Base-by-base conservation (phyloP, 345 rosid genomes). In the Gossypium bickii region DNA sequence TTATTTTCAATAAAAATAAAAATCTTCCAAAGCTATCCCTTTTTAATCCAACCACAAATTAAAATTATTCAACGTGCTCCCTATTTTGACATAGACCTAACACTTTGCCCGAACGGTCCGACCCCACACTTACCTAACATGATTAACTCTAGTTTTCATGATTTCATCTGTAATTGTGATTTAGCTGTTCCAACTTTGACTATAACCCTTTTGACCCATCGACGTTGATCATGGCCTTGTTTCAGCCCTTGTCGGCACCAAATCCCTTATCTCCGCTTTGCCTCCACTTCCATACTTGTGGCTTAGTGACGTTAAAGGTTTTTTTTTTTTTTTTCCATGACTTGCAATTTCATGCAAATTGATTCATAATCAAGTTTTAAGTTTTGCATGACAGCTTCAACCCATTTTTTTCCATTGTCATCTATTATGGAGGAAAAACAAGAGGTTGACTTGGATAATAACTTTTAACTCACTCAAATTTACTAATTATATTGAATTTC, bases 51-150 rank as follows among this genome's bases (percentile, higher is more conserved):
- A 60, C 77, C 47, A 68, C 72, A 29, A 74, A 74, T 70, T 65
- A 71, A 12, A 77, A 81, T 70, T 47, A 72, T 81, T 69, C 61
- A 22, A 12, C 34, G 75, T 63, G 74, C 41, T 70, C 58, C 65
- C 73, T 57, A 66, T 77, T 58, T 74, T 66, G 18, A 43, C 71
- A 70, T 63, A 20, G 82, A 82, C 79, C 82, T 77, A 79, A 82
- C 80, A 53, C 58, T 73, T 79, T 65, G 70, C 76, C 79, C 18
- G 51, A 67, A 64, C 25, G 25, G 58, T 45, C 58, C 17, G 29
- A 64, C 85, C 85, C 85, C 78, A 74, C 82, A 55, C 55, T 48
- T 48, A 77, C 78, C 82, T 76, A 79, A 77, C 80, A 15, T 76
- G 12, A 69, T 76, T 69, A 64, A 58, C 60, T 34, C 55, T 59